Percentiles rank a stretch among this genome's conserved stretches.
Evolutionary conservation across 352 stramenopile genomes (phyloP).

Genomic region (Pythium aphanidermatum): DNA sequence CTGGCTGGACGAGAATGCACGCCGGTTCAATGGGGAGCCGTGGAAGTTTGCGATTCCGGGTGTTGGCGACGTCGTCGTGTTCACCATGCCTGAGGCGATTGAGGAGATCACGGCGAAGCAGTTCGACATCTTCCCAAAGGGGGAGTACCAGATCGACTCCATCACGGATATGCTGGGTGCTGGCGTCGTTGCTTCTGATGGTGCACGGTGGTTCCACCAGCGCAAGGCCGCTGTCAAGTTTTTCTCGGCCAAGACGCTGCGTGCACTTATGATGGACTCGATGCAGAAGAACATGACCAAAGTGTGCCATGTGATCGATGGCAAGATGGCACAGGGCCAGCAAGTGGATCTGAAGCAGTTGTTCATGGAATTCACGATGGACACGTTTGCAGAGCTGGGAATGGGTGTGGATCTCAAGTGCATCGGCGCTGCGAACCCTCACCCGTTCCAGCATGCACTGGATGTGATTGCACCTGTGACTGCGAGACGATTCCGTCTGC

Average conservation of each 20-base stretch:
- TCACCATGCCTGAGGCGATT: conserved; percentile 17
- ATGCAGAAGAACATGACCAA: conserved; percentile 9
- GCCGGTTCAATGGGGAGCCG: conserved; percentile 15
- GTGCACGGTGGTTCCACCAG: conserved; percentile 27
- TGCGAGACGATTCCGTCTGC: conserved; percentile 37
- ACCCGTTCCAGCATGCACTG: conserved; percentile 47
- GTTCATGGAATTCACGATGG: conserved; percentile 47
- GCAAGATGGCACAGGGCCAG: not conserved
- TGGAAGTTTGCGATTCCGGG: conserved; percentile 21
- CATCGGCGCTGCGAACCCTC: conserved; percentile 27
- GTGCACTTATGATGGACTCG: conserved; percentile 15
- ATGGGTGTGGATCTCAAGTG: conserved; percentile 46
- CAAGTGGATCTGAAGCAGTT: conserved; percentile 22
- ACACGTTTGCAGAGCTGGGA: conserved; percentile 49
- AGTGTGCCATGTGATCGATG: conserved; percentile 14
- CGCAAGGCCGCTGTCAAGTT: conserved; percentile 26
- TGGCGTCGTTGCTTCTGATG: conserved; percentile 23
- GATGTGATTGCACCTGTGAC: conserved; percentile 25
- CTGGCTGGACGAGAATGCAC: conserved; percentile 13
- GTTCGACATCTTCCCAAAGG: conserved; percentile 31
- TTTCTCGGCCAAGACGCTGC: conserved; percentile 27
- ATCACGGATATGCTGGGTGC: conserved; percentile 19
- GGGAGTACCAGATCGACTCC: conserved; percentile 17
- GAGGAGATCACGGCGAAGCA: conserved; percentile 35
- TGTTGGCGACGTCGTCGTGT: conserved; percentile 15